Evolutionary conservation across 2,329 filamentous ascomycete species (phyloP), one percentile per base, ranked within the genome.

Genomic region (Colletotrichum liriopes): DNA sequence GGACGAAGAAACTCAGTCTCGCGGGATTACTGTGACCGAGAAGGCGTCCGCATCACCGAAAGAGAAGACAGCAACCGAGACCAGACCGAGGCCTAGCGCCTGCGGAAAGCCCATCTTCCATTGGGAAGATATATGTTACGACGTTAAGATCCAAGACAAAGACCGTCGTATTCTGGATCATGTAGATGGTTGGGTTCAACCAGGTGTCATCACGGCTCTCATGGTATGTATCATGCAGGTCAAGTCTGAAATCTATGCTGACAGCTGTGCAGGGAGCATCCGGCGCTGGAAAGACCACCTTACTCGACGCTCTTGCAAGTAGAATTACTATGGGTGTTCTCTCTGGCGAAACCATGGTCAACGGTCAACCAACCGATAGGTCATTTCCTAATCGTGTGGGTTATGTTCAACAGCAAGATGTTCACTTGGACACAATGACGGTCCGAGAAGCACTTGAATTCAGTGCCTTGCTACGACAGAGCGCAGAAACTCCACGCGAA

Each of bases 101-200:
- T 73, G 72, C 14, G 67, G 56, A 12, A 73, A 65, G 71, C 67
- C 71, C 1, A 71, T 93, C 56, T 93, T 94, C 79, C 90, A 92
- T 74, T 94, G 92, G 92, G 85, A 90, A 68, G 86, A 93, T 74
- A 88, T 94, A 2, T 92, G 90, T 78, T 94, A 81, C 35, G 80
- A 85, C 29, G 84, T 85, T 76, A 89, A 90, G 75, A 93, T 94
- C 79, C 93, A 94, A 80, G 85, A 85, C 2, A 87, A 93, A 73
- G 80, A 85, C 7, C 87, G 92, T 12, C 88, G 90, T 45, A 88
- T 95, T 75, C 81, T 95, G 58, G 90, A 94, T 75, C 86, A 93
- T 62, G 91, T 94, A 3, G 91, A 94, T 77, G 93, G 93, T 7
- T 94, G 92, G 91, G 92, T 95, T 67, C 93, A 93, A 79, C 93